Evolutionary conservation across 495 filamentous ascomycete species (phyloP), one percentile per base, ranked within the genome.

Genomic region (Coniosporium apollinis): DNA sequence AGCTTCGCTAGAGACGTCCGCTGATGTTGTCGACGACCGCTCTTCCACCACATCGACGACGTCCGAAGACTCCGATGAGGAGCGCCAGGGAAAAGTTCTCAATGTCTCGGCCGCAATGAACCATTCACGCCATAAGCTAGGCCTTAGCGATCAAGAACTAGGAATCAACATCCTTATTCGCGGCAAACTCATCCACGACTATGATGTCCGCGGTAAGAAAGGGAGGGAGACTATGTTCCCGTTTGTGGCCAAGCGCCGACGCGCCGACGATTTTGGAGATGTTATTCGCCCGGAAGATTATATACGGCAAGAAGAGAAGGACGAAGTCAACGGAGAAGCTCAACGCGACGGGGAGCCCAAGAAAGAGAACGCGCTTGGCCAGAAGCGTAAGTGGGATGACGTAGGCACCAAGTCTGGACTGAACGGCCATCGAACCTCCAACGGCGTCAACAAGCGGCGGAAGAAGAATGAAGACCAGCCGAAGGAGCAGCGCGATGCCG

Each of bases 301-400:
- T 49, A 64, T 94, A n/a, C 67, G 86, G 30, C 86, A 85, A 0
- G 89, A 97, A 47, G 89, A 96, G 55, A 67, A 78, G 17, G 84
- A 93, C 41, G 83, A 91, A 34, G 70, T 74, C 13, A 81, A 87
- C 33, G 72, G 59, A 33, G 68, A 66, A 36, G 65, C 70, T 30
- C 44, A 60, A 37, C 60, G 61, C 22, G 56, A 69, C 44, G 54
- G 47, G 16, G 32, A 48, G 20, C 31, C 46, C 40, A 47, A 55
- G 58, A 34, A 61, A 49, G 60, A 81, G 42, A 77, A 72, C 18
- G 69, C 70, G 22, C 66, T 94, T 22, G 91, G 91, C 16, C 84
- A 87, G 61, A 97, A 97, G 55, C 69, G 89, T 30, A 85, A 82
- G 57, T 94, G 85, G 82, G 79, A 84, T 36, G 84, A 93, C 38